Evolutionary conservation across 768 basidiomycete species (phyloP), one percentile per base, ranked within the genome.

Genomic region (Rhodotorula graminis): DNA sequence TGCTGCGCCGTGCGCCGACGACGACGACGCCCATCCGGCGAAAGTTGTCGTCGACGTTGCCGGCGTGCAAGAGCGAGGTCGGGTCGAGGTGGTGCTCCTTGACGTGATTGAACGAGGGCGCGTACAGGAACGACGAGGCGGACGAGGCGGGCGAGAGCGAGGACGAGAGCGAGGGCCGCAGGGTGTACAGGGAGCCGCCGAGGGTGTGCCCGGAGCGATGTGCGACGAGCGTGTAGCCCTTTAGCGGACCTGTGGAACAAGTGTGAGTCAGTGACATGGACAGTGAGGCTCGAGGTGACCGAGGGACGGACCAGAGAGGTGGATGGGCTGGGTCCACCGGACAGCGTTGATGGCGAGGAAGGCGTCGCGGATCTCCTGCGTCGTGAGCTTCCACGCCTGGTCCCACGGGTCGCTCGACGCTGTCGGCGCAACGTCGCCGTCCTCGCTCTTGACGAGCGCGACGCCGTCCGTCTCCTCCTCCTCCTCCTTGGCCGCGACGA

Each of bases 141-240:
- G 66, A 67, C 4, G 68, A 67, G 5, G 74, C 74, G 61, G 74
- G 70, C 1, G 74, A 75, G 33, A 75, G 74, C 18, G 75, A 76
- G n/a, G 72, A 74, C 19, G 92, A 91, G 0, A 93, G 93, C 4
- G 96, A 93, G 0, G 94, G 97, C n/a, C 96, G 88, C 72, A 99
- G 90, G 80, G 97, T 97, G 93, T 93, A 98, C 74, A 99, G 90
- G 11, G 94, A 92, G 57, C 95, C 96, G 71, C 96, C 96, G 25
- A 99, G 86, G 0, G 92, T 92, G 80, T 97, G 94, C 0, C 95
- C 96, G 21, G 93, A 90, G 77, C 91, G 90, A 82, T 93, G 96
- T 2, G 96, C 93, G 27, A 93, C 94, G 74, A 99, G 91, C 3
- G 93, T 94, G 78, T 62, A 59, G 65, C 58, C 63, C 46, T 33